Conservation (phyloP, 331 rosid species). For the Phaseolus coccineus region DNA sequence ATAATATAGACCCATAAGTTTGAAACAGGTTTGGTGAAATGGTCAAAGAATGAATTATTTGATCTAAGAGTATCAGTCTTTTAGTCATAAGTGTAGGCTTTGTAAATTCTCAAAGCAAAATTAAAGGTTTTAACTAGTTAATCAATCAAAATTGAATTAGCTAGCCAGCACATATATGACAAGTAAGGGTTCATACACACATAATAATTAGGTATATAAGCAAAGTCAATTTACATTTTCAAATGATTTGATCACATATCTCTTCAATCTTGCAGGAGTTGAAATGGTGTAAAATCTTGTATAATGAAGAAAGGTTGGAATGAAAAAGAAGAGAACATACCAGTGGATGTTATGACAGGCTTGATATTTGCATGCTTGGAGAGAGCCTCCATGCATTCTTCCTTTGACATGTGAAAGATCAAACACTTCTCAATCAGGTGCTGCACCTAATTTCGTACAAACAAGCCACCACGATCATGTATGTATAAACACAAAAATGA, state of each 20-base stretch:
- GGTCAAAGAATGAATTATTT: not conserved
- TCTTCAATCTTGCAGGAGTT: not conserved
- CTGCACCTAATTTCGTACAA: constrained; percentile 65
- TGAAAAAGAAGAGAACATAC: constrained; percentile 43
- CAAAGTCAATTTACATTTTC: not conserved
- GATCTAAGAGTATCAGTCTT: not conserved
- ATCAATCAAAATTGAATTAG: not conserved
- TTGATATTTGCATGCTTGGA: constrained; percentile 85
- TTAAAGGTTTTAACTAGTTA: not conserved
- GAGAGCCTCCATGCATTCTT: constrained; percentile 94
- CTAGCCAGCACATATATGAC: not conserved
- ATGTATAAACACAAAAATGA: not conserved
- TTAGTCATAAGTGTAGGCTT: not conserved
- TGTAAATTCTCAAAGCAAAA: not conserved
- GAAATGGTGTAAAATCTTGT: constrained; percentile 19
- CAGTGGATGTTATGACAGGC: constrained; percentile 91
- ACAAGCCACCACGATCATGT: constrained; percentile 12
- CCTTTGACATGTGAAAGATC: constrained; percentile 85
- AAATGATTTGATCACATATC: not conserved
- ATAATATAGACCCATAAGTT: not conserved
- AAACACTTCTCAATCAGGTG: constrained; percentile 95
- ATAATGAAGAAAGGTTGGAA: not conserved
- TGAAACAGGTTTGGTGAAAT: not conserved
- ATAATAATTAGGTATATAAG: not conserved
- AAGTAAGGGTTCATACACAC: not conserved